Conservation (phyloP, 2,329 filamentous ascomycete genomes). For the Fusarium pseudograminearum region DNA sequence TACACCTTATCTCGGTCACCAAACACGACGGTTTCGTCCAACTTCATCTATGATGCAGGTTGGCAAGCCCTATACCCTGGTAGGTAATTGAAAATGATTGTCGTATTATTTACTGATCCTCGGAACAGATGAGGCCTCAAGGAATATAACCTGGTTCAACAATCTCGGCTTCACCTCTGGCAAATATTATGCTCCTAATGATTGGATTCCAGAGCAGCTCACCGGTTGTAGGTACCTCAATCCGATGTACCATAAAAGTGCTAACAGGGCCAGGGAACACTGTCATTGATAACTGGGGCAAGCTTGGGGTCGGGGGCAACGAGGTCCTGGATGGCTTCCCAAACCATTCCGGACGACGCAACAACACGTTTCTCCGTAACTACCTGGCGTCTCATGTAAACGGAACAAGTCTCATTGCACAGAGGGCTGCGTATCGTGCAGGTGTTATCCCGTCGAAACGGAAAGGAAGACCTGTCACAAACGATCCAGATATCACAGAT, state of each 20-base stretch:
- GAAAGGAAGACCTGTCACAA: neutral
- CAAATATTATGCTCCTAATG: constrained; percentile 12
- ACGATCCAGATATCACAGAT: neutral
- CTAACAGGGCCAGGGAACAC: constrained; percentile 1
- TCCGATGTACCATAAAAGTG: accelerated
- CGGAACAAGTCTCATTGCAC: neutral
- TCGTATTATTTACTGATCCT: neutral
- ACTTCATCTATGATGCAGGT: constrained; percentile 9
- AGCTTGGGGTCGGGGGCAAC: constrained; percentile 2
- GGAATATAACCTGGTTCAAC: constrained; percentile 12
- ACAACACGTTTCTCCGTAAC: constrained; percentile 15
- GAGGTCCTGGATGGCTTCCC: constrained; percentile 9
- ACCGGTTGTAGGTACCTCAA: neutral
- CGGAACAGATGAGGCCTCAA: constrained; percentile 3
- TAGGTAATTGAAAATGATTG: accelerated
- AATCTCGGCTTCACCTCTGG: constrained; percentile 9
- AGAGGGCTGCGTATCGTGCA: constrained; percentile 1
- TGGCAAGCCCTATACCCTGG: constrained; percentile 10
- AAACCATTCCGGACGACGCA: neutral
- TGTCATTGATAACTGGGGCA: constrained; percentile 9
- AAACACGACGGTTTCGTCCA: neutral
- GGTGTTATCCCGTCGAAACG: constrained; percentile 1
- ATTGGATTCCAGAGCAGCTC: constrained; percentile 8
- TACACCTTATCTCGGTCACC: constrained; percentile 10
- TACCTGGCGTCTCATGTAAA: neutral